Base-by-base conservation (phyloP, 768 basidiomycete genomes). In the Xerocomus brunneocitrinus region DNA sequence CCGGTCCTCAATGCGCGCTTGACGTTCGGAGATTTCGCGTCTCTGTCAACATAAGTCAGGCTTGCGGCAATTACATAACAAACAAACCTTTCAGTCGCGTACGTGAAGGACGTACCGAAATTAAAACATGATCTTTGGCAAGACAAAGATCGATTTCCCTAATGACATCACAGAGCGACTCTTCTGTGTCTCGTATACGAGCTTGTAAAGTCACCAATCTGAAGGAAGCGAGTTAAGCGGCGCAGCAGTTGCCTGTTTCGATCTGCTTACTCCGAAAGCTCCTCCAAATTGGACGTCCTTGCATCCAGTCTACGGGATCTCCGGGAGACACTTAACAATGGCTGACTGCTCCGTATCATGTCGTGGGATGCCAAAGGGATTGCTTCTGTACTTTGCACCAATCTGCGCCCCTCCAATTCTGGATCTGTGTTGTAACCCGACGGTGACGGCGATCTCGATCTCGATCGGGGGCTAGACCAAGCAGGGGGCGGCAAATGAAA, bases 351-450 rank as follows among this genome's bases (percentile, higher is more conserved):
- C 34, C 35, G 59, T 47, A 54, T 55, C 8, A 67, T 58, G 24
- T 62, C 65, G 35, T 59, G 57, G 44, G 65, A 56, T 25, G 53
- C 19, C 14, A 55, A 52, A 48, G 63, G 55, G 42, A 46, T 48
- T n/a, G 25, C n/a, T 49, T 52, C 55, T 6, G 59, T 62, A 5
- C 50, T 56, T 47, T 73, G 73, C 47, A 75, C 74, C 13, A 73
- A 68, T 54, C 73, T 78, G 42, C 74, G 70, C 14, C 76, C 62
- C 40, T 78, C 78, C 22, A 71, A 71, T 71, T 90, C 89, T 32
- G 87, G 86, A 61, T 90, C 88, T 2, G 89, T 89, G 28, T 77
- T 77, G 62, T 88, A 89, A 8, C 84, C 87, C 40, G 79, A 71
- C 10, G 84, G 84, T n/a, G 85, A 79, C 47, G 80, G 74, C 25